Conservation (phyloP, 805 yeast genomes). For the Pichia eremophila region DNA sequence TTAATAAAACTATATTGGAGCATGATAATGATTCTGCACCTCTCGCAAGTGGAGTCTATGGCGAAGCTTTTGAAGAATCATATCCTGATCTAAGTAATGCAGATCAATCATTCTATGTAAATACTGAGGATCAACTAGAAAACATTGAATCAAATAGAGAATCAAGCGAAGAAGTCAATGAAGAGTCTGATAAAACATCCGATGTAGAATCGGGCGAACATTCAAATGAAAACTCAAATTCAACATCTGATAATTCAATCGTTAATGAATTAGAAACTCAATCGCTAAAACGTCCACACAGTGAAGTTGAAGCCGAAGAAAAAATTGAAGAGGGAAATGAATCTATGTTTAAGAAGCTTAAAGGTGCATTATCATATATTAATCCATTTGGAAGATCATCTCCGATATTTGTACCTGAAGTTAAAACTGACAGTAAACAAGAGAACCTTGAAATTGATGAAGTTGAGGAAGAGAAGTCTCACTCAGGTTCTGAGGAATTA, state of each 20-base stretch:
- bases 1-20: not conserved
- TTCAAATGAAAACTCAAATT: too few relatives aligned
- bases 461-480: not conserved
- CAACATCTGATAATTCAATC: too few relatives aligned
- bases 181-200: not conserved
- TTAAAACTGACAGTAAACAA: too few relatives aligned
- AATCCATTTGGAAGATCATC: not conserved
- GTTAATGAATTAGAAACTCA: too few relatives aligned
- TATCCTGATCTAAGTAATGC: not conserved
- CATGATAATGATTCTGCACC: not conserved
- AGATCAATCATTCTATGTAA: constrained; percentile 6
- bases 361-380: not conserved
- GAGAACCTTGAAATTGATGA: too few relatives aligned
- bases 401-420: too few relatives aligned
- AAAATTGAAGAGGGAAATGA: not conserved
- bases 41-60: constrained; percentile 1
- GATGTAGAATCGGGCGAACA: too few relatives aligned
- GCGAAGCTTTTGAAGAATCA: not conserved
- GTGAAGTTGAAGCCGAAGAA: too few relatives aligned
- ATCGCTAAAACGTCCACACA: too few relatives aligned
- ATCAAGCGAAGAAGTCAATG: not conserved
- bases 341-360: not conserved
- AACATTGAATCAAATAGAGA: too few relatives aligned
- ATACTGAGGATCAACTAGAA: not conserved
- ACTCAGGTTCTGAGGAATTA: too few relatives aligned